Conservation (phyloP, 768 basidiomycete genomes). For the Tylopilus sp. region DNA sequence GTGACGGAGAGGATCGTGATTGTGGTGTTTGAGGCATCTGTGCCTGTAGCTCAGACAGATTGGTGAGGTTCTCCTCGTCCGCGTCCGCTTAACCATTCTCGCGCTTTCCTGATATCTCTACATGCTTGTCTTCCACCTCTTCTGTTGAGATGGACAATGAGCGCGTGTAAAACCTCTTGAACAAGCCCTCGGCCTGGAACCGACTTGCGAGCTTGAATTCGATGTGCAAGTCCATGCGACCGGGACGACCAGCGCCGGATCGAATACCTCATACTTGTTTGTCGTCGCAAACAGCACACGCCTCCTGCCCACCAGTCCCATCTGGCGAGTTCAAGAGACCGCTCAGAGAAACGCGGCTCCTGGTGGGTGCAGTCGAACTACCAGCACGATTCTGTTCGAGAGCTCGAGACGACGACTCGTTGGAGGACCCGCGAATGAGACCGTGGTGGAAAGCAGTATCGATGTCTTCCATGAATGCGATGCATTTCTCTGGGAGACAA, state of each 20-base stretch:
- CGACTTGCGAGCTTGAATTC: constrained; percentile 73
- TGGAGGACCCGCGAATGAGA: constrained; percentile 32
- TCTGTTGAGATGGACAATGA: not conserved
- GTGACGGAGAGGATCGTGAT: not conserved
- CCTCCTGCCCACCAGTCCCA: constrained; percentile 78
- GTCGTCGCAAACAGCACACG: constrained; percentile 78
- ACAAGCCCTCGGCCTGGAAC: constrained; percentile 65
- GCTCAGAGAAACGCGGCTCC: constrained; percentile 55
- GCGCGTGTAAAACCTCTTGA: constrained; percentile 64
- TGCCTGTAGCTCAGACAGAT: constrained; percentile 9
- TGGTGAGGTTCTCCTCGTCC: constrained; percentile 9
- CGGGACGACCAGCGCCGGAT: constrained; percentile 73
- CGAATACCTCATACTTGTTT: constrained; percentile 67
- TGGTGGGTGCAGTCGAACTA: constrained; percentile 9
- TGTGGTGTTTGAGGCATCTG: not conserved
- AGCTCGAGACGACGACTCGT: not conserved
- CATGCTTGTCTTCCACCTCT: not conserved
- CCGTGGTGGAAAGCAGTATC: constrained; percentile 66
- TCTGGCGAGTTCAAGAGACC: constrained; percentile 79
- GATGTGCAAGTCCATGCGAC: constrained; percentile 77
- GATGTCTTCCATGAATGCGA: constrained; percentile 82
- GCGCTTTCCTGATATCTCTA: not conserved
- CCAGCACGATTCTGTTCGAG: constrained; percentile 4
- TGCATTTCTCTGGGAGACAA: constrained; percentile 64
- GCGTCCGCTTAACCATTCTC: not conserved